Evolutionary conservation across 768 basidiomycete species (phyloP).

Genomic region (Pulveroboletus sp.): DNA sequence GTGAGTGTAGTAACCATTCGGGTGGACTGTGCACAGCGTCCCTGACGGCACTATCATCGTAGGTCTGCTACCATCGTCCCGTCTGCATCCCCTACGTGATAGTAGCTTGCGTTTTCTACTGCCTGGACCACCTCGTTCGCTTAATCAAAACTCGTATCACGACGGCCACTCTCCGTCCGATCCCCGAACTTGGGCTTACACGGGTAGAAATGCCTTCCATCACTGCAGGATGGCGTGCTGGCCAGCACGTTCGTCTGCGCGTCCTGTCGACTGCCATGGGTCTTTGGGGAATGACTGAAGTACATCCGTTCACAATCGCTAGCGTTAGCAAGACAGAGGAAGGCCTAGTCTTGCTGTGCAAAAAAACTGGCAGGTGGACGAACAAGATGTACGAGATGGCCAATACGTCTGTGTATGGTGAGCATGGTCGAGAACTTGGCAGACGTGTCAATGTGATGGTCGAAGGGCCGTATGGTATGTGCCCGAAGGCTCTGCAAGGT

Average conservation of each 20-base stretch:
- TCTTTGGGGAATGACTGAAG: slow-evolving; percentile 51
- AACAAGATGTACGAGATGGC: slow-evolving; percentile 50
- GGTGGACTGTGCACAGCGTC: background rate
- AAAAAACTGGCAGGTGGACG: slow-evolving; percentile 67
- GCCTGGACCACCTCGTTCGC: slow-evolving; percentile 57
- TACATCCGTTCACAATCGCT: slow-evolving; percentile 83
- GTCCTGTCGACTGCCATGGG: slow-evolving; percentile 58
- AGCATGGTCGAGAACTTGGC: slow-evolving; percentile 24
- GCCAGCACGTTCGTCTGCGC: slow-evolving; percentile 77
- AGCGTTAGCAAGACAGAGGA: slow-evolving; percentile 52
- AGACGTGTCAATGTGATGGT: slow-evolving; percentile 39
- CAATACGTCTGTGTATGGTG: slow-evolving; percentile 33
- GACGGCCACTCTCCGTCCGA: slow-evolving; percentile 54
- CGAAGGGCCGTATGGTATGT: slow-evolving; percentile 53
- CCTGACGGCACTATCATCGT: background rate
- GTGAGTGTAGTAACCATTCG: slow-evolving; percentile 38
- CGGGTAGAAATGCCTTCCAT: slow-evolving; percentile 59
- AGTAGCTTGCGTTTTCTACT: slow-evolving; percentile 47
- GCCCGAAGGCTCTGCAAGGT: background rate
- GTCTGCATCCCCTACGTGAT: slow-evolving; percentile 51
- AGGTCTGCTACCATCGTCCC: slow-evolving; percentile 52
- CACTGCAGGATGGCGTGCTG: slow-evolving; percentile 75
- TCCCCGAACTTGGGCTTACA: slow-evolving; percentile 62
- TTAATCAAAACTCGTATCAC: slow-evolving; percentile 62
- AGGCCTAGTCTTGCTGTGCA: slow-evolving; percentile 64